Evolutionary conservation across 306 rosid species (phyloP).

Genomic region (Cucumis cinereus): DNA sequence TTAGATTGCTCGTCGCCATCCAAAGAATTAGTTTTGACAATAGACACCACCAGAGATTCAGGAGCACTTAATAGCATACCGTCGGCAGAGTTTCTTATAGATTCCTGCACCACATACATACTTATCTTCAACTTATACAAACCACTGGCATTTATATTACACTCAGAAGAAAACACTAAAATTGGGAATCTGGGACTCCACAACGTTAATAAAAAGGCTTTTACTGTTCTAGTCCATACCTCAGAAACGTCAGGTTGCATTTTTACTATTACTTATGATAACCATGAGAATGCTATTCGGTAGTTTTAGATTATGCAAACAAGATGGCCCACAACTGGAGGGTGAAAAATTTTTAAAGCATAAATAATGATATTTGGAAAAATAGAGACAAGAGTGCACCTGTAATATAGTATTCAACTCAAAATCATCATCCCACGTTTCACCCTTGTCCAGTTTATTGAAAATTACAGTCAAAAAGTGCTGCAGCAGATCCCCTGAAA

Average conservation of each 20-base stretch:
- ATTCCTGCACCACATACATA: slow-evolving; percentile 43
- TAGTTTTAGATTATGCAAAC: background rate
- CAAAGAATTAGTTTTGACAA: slow-evolving; percentile 33
- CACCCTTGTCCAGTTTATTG: slow-evolving; percentile 80
- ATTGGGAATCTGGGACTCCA: background rate
- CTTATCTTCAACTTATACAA: background rate
- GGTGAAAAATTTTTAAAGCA: background rate
- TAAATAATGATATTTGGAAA: background rate
- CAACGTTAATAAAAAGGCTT: background rate
- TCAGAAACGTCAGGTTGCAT: background rate
- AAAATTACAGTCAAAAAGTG: slow-evolving; percentile 83
- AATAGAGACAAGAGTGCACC: slow-evolving; percentile 29
- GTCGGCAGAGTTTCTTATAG: slow-evolving; percentile 88
- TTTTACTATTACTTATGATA: background rate
- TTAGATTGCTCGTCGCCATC: slow-evolving; percentile 48
- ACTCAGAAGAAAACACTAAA: background rate
- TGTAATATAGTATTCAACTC: slow-evolving; percentile 86
- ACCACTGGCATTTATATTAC: background rate
- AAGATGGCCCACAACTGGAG: background rate
- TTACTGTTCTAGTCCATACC: background rate
- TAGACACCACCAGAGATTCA: slow-evolving; percentile 71
- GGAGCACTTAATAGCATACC: slow-evolving; percentile 76
- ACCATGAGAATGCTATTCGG: background rate
- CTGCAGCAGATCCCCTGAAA: slow-evolving; percentile 88
- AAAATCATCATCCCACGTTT: slow-evolving; percentile 93